These are phyloP conservation scores for Schizophyllum commune DNA, from an alignment of 1,284 basidiomycete species.

Conservation along the genomic window DNA sequence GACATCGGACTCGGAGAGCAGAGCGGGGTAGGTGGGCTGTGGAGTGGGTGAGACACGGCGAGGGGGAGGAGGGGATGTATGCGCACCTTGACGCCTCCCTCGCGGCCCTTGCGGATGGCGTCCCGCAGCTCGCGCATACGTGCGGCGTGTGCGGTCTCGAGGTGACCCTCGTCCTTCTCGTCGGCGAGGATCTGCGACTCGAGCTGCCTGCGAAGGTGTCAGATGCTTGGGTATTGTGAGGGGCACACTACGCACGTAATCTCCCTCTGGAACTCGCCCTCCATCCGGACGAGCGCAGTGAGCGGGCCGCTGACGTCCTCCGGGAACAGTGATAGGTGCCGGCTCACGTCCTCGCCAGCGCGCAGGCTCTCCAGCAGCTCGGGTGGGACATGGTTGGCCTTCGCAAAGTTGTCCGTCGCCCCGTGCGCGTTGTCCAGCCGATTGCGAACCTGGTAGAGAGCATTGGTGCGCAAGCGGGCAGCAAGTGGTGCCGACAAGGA, in stretches of 20 bases:
- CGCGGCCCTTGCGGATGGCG: background rate
- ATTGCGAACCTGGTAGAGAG: background rate
- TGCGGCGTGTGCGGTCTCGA: conserved; percentile 23
- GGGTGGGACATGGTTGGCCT: background rate
- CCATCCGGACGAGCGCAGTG: background rate
- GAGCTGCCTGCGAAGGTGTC: background rate
- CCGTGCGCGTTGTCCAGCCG: background rate
- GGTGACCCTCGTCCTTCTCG: conserved; percentile 28
- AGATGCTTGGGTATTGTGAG: background rate
- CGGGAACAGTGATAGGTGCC: background rate
- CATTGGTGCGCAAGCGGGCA: background rate
- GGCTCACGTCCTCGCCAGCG: background rate
- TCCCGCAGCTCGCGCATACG: background rate
- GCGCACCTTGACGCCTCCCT: background rate
- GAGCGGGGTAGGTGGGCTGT: conserved; percentile 1
- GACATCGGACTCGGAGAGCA: conserved; percentile 8
- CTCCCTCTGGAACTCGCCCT: background rate
- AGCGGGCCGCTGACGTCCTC: background rate
- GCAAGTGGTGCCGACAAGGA: background rate
- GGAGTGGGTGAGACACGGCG: background rate
- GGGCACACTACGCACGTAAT: background rate
- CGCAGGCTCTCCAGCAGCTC: background rate
- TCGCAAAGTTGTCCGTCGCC: background rate
- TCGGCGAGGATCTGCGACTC: conserved; percentile 15
- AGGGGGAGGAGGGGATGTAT: background rate